Conservation (phyloP, 192 early-diverging fungal species). For the Dissophora ornata region DNA sequence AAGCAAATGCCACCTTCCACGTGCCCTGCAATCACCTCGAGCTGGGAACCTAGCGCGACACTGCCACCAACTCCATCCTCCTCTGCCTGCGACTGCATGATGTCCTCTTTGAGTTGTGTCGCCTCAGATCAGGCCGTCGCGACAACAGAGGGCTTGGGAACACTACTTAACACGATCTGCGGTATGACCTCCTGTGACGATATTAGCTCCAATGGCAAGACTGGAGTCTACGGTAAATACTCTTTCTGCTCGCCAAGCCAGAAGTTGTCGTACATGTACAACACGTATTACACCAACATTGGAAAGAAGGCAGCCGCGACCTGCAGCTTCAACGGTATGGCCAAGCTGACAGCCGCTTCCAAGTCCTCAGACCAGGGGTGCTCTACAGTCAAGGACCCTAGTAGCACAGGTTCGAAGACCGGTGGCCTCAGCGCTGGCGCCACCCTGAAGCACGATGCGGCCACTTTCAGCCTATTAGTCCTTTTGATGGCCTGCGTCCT, state of each 20-base stretch:
- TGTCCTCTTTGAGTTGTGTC: slow-evolving; percentile 65
- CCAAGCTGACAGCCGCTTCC: slow-evolving; percentile 29
- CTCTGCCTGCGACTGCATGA: slow-evolving; percentile 73
- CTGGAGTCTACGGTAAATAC: slow-evolving; percentile 60
- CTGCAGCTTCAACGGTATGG: slow-evolving; percentile 56
- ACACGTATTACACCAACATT: slow-evolving; percentile 46
- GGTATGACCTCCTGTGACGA: slow-evolving; percentile 60
- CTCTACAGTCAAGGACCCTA: slow-evolving; percentile 22
- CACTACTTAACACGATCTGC: slow-evolving; percentile 57
- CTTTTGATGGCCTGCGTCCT: slow-evolving; percentile 4
- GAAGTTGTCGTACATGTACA: slow-evolving; percentile 63
- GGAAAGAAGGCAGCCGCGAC: slow-evolving; percentile 44
- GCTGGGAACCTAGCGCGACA: slow-evolving; percentile 65
- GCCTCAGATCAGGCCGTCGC: slow-evolving; percentile 49
- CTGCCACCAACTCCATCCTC: slow-evolving; percentile 75
- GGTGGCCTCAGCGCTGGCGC: not conserved
- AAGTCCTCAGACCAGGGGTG: slow-evolving; percentile 39
- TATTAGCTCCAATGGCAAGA: slow-evolving; percentile 55
- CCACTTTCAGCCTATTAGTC: not conserved
- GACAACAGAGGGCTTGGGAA: slow-evolving; percentile 40
- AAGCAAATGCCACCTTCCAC: slow-evolving; percentile 54
- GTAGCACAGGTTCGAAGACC: not conserved
- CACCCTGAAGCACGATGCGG: not conserved
- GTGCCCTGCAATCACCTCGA: slow-evolving; percentile 56
- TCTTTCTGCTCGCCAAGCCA: slow-evolving; percentile 58